These are phyloP conservation scores for Penicillium waksmanii DNA, from an alignment of 495 filamentous ascomycete genomes.

Conservation along the genomic window DNA sequence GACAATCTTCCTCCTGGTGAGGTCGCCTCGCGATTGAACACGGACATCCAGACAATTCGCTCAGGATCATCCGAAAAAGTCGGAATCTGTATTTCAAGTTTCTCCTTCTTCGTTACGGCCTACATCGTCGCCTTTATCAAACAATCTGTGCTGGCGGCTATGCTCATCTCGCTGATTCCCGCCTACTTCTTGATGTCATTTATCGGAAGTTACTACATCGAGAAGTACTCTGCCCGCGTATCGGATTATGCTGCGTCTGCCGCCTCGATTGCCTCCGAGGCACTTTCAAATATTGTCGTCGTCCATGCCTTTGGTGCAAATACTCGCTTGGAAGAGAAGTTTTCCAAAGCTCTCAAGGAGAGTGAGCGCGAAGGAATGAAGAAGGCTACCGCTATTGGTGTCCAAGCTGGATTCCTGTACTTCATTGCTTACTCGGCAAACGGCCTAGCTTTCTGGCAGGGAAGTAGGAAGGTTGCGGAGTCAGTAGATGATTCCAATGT, in stretches of 20 bases:
- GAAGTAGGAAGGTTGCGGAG: constrained; percentile 55
- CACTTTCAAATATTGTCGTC: constrained; percentile 48
- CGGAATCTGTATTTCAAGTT: constrained; percentile 58
- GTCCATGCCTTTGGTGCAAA: constrained; percentile 56
- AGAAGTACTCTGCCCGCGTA: constrained; percentile 59
- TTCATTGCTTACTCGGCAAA: constrained; percentile 68
- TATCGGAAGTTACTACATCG: constrained; percentile 61
- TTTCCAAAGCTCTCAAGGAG: constrained; percentile 47
- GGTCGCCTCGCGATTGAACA: constrained; percentile 62
- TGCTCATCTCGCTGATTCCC: constrained; percentile 60
- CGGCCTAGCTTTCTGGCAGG: constrained; percentile 70
- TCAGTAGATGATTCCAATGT: constrained; percentile 38
- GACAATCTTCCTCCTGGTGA: constrained; percentile 60
- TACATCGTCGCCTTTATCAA: constrained; percentile 69
- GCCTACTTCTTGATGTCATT: constrained; percentile 69
- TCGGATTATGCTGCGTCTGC: constrained; percentile 54
- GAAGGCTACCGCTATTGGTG: constrained; percentile 60
- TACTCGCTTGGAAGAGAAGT: constrained; percentile 55
- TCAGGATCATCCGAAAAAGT: constrained; percentile 71
- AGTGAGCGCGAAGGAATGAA: constrained; percentile 53
- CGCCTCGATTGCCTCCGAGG: constrained; percentile 53
- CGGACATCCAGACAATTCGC: constrained; percentile 63
- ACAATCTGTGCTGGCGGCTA: constrained; percentile 44
- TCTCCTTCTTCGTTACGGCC: constrained; percentile 65
- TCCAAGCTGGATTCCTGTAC: constrained; percentile 67